Evolutionary conservation across 2,329 filamentous ascomycete species (phyloP).

Genomic region (Botrytis squamosa): DNA sequence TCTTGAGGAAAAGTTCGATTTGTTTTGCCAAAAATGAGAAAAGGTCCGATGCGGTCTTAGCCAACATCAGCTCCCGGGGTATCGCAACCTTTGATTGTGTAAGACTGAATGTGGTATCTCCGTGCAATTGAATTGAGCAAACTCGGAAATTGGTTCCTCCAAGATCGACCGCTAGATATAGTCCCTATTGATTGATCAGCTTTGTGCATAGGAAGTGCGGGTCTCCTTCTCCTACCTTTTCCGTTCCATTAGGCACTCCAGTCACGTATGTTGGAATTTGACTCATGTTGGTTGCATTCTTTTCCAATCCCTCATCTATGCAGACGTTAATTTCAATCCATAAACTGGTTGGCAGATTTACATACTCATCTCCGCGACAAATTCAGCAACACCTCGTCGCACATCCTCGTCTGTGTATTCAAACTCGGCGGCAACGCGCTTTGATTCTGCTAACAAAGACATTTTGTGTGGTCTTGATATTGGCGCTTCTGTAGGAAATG

Average conservation of each 20-base stretch:
- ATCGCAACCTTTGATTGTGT: slow-evolving; percentile 92
- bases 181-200: slow-evolving; percentile 51
- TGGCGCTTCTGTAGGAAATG: slow-evolving; percentile 55
- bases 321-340: slow-evolving; percentile 25
- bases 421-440: slow-evolving; percentile 79
- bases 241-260: slow-evolving; percentile 90
- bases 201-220: not conserved
- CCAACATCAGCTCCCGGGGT: slow-evolving; percentile 84
- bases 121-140: slow-evolving; percentile 90
- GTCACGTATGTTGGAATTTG: slow-evolving; percentile 99
- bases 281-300: slow-evolving; percentile 77
- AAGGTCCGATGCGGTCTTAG: slow-evolving; percentile 80
- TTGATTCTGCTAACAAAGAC: slow-evolving; percentile 68
- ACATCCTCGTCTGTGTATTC: slow-evolving; percentile 77
- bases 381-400: slow-evolving; percentile 79
- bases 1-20: slow-evolving; percentile 82
- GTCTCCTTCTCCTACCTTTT: slow-evolving; percentile 65
- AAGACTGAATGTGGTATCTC: slow-evolving; percentile 91
- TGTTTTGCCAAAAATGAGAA: slow-evolving; percentile 92
- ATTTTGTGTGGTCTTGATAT: slow-evolving; percentile 58
- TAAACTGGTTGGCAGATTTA: slow-evolving; percentile 38
- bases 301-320: slow-evolving; percentile 74
- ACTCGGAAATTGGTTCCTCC: slow-evolving; percentile 98
- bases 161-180: slow-evolving; percentile 96
- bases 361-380: slow-evolving; percentile 78